Evolutionary conservation across 1,284 basidiomycete species (phyloP).

Genomic region (Malassezia dermatis): DNA sequence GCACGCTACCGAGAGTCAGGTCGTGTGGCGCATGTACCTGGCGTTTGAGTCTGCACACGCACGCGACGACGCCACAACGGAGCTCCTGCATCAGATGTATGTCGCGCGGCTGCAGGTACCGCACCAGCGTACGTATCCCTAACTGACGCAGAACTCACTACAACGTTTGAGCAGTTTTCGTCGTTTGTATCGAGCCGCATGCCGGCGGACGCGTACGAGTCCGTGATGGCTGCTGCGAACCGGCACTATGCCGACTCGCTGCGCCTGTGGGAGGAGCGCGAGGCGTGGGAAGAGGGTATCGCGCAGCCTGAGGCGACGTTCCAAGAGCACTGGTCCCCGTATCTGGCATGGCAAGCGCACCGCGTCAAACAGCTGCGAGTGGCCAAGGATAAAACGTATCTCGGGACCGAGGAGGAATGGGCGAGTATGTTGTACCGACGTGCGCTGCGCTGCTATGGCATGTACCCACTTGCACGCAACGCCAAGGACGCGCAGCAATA

Average conservation of each 20-base stretch:
- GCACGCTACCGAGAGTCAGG: constrained; percentile 20
- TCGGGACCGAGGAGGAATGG: constrained; percentile 11
- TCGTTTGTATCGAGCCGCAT: constrained; percentile 29
- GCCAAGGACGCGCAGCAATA: constrained; percentile 16
- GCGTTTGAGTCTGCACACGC: constrained; percentile 24
- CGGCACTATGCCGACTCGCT: constrained; percentile 19
- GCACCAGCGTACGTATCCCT: constrained; percentile 13
- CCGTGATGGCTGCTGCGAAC: constrained; percentile 29
- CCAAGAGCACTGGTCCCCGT: constrained; percentile 18
- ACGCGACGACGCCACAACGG: constrained; percentile 10
- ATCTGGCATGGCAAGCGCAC: constrained; percentile 24
- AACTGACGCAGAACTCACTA: constrained; percentile 15
- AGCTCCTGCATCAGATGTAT: constrained; percentile 26
- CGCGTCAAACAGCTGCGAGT: constrained; percentile 15
- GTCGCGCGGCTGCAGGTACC: constrained; percentile 30
- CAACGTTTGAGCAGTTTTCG: constrained; percentile 32
- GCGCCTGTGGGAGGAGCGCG: constrained; percentile 14
- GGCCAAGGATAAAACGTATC: constrained; percentile 21
- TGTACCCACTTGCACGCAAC: neutral
- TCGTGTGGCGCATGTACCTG: constrained; percentile 29
- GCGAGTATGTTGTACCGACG: constrained; percentile 10
- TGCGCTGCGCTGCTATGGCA: constrained; percentile 7
- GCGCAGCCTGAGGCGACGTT: constrained; percentile 7
- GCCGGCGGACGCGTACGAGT: constrained; percentile 33
- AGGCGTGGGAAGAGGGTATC: constrained; percentile 25